Evolutionary conservation across 345 rosid genomes (phyloP), one percentile per base, ranked within the genome.

Genomic region (Brassica carinata): DNA sequence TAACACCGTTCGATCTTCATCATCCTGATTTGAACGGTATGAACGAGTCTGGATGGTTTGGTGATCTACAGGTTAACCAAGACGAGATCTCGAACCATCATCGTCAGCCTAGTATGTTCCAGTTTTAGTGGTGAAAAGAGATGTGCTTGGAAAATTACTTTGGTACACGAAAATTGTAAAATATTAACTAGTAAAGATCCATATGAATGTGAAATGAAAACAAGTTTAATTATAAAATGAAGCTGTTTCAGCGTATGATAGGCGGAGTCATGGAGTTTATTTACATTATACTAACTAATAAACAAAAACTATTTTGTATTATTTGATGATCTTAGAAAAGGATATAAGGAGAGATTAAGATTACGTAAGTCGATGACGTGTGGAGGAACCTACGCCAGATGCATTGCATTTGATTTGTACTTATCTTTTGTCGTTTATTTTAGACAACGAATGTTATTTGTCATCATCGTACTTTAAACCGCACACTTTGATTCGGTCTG

Each of bases 1-100:
- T 80, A 43, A 85, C 93, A 15, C 88, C 84, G 72, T 81, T 89
- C 34, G 96, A 88, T 65, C 67, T 67, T 64, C 78, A 79, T 31
- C 55, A 83, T 1, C 85, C 63, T 79, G 70, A 57, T 72, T 71
- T 62, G 51, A 29, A 55, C 78, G 14, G 3, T 55, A 64, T 38
- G 75, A 80, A 82, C 61, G 87, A 88, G 34, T 53, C 83, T 29
- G 36, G 72, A 18, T 80, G 83, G 83, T 57, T 75, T 62, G 89
- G 79, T 7, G 88, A 87, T 70, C 76, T 86, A 78, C 92, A 85
- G 83, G 70, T 77, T 67, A 84, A 77, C 77, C 91, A 77, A 26
- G 74, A 71, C 74, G 81, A 77, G 74, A 33, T 72, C 77, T 72
- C 67, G 27, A 77, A 72, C 33, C 81, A 76, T 67, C 81, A 72